Percentiles rank a stretch among this genome's conserved stretches.
These are phyloP conservation scores for Starmerella khaoyaiensis DNA, from an alignment of 805 yeast species.

Conservation along the genomic window DNA sequence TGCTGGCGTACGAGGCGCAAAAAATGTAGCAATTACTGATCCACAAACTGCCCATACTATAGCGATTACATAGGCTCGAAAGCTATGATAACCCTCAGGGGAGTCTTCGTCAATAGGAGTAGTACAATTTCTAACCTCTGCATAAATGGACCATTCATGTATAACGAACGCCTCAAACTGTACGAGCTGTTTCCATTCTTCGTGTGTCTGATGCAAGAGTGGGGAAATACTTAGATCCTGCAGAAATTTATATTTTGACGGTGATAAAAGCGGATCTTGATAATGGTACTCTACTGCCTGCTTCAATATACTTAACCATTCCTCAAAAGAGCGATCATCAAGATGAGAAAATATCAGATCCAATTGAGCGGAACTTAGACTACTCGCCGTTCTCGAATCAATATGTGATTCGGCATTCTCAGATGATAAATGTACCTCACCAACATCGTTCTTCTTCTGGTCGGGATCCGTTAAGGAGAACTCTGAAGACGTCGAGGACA, in stretches of 20 bases:
- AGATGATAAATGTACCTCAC: too few relatives aligned
- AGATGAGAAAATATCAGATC: constrained; percentile 12
- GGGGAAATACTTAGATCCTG: constrained; percentile 21
- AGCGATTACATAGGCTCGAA: constrained; percentile 40
- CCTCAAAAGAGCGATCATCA: constrained; percentile 26
- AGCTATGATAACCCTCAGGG: constrained; percentile 34
- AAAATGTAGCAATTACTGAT: constrained; percentile 44
- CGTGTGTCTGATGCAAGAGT: constrained; percentile 7
- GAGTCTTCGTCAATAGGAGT: constrained; percentile 39
- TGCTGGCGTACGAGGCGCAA: constrained; percentile 44
- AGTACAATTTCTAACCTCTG: constrained; percentile 48
- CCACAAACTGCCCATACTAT: constrained; percentile 41
- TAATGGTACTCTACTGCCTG: constrained; percentile 33
- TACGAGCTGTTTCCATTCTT: constrained; percentile 12
- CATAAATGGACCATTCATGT: constrained; percentile 40
- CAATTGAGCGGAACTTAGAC: not conserved
- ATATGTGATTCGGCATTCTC: too few relatives aligned
- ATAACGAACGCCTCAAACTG: constrained; percentile 35
- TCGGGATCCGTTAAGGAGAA: too few relatives aligned
- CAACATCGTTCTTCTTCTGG: too few relatives aligned
- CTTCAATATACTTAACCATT: constrained; percentile 32
- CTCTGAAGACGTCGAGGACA: too few relatives aligned
- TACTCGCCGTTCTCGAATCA: constrained; percentile 1
- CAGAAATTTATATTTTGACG: constrained; percentile 29
- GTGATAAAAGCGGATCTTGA: constrained; percentile 39